A percentile compares a stretch with the other conserved stretches of the same genome.
Evolutionary conservation across 495 filamentous ascomycete species (phyloP).

Genomic region (Aspergillus homomorphus): DNA sequence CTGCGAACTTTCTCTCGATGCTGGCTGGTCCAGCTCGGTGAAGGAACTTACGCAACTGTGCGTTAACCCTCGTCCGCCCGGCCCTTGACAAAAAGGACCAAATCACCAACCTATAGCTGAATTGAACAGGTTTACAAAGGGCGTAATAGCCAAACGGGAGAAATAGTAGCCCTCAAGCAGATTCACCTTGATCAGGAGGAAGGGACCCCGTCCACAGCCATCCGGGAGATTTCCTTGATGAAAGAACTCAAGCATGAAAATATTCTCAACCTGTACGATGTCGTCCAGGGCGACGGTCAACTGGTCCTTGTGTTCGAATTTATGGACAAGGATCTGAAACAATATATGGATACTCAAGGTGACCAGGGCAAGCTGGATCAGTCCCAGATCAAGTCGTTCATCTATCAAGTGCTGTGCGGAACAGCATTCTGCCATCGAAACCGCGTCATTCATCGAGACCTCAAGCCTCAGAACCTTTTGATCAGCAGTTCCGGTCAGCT

Average conservation of each 20-base stretch:
- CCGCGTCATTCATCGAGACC: constrained; percentile 88
- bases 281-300: constrained; percentile 99
- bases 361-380: constrained; percentile 81
- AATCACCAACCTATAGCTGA: background rate
- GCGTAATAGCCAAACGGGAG: constrained; percentile 90
- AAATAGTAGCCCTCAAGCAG: constrained; percentile 96
- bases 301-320: constrained; percentile 98
- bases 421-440: constrained; percentile 97
- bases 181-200: constrained; percentile 99
- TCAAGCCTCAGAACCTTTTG: constrained; percentile 92
- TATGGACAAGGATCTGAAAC: constrained; percentile 98
- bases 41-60: constrained; percentile 98
- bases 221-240: constrained; percentile 97
- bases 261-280: constrained; percentile 95
- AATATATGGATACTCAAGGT: constrained; percentile 92
- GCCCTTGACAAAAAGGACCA: background rate
- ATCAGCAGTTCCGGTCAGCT: constrained; percentile 88
- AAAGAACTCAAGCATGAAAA: constrained; percentile 98
- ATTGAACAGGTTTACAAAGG: constrained; percentile 87
- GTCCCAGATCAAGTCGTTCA: constrained; percentile 89
- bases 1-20: no score
- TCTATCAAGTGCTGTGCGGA: constrained; percentile 88
- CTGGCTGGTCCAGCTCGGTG: constrained; percentile 63
- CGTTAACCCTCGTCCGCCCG: constrained; percentile 21
- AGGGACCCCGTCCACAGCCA: constrained; percentile 93